Percentiles rank a stretch among this genome's conserved stretches.
phyloP scores from a whole-genome alignment of 495 filamentous ascomycete genomes.

The Penicillium turbatum region DNA sequence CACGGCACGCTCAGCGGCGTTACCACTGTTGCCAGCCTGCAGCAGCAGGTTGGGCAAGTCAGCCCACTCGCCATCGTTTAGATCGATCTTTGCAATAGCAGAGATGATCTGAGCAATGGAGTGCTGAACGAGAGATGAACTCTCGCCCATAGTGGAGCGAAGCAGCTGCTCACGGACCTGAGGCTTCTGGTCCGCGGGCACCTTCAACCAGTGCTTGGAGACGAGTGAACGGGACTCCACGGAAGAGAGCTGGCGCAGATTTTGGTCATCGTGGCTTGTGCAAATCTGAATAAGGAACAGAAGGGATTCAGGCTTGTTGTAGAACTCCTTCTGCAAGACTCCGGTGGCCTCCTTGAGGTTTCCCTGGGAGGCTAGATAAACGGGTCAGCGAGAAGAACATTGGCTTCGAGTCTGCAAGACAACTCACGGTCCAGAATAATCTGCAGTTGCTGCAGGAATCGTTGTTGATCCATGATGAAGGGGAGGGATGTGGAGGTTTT shows the following conservation, averaged over 20 bases:
- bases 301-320: constrained; percentile 76
- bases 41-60: constrained; percentile 73
- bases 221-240: constrained; percentile 81
- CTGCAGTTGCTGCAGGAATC: constrained; percentile 69
- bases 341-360: constrained; percentile 85
- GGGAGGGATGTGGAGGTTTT: neutral
- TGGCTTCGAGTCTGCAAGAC: neutral
- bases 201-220: constrained; percentile 73
- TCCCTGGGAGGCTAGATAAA: constrained; percentile 36
- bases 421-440: constrained; percentile 70
- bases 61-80: constrained; percentile 80
- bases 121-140: constrained; percentile 70
- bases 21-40: constrained; percentile 64
- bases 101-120: constrained; percentile 84
- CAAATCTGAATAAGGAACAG: constrained; percentile 80
- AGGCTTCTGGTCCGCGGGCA: constrained; percentile 63
- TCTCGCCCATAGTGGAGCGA: constrained; percentile 73
- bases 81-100: constrained; percentile 77
- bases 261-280: constrained; percentile 62
- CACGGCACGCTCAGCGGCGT: constrained; percentile 78
- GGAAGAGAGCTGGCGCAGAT: constrained; percentile 82
- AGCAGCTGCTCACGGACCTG: constrained; percentile 77
- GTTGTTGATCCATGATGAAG: constrained; percentile 65
- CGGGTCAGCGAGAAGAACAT: constrained; percentile 9
- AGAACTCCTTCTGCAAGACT: constrained; percentile 85